phyloP scores from a whole-genome alignment of 371 early-diverging fungal genomes.

The Haplosporangium sp. region DNA sequence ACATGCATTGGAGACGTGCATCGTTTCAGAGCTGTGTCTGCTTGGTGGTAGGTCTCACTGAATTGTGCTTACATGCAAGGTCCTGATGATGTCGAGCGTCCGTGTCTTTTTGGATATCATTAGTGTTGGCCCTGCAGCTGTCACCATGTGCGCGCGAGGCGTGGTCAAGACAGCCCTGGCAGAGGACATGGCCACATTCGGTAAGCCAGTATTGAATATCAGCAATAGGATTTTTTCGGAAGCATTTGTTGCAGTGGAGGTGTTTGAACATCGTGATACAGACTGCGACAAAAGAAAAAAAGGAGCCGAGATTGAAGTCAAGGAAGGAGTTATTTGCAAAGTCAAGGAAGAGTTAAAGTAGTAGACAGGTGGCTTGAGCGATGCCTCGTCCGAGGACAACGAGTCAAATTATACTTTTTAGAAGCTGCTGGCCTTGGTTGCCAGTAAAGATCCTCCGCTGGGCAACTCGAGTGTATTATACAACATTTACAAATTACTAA shows the following conservation, averaged over 20 bases:
- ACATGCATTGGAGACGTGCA: neutral
- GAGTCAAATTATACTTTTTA: neutral
- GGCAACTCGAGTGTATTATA: neutral
- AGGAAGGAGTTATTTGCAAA: neutral
- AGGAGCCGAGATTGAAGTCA: neutral
- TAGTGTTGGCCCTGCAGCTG: neutral
- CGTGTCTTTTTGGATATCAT: neutral
- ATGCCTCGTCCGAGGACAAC: neutral
- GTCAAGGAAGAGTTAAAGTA: neutral
- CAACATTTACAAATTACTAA: neutral
- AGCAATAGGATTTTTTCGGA: constrained; percentile 14
- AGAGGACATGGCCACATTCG: constrained; percentile 44
- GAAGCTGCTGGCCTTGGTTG: too few relatives aligned
- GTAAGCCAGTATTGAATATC: constrained; percentile 26
- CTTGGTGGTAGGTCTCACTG: too few relatives aligned
- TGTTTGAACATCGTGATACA: constrained; percentile 15
- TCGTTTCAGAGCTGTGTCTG: too few relatives aligned
- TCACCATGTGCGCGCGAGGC: constrained; percentile 1
- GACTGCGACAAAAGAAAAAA: too few relatives aligned
- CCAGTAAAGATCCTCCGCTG: too few relatives aligned
- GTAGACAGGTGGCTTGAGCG: neutral
- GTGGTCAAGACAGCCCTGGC: constrained; percentile 30
- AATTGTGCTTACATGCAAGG: too few relatives aligned
- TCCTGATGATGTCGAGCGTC: too few relatives aligned
- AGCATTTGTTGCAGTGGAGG: constrained; percentile 51